Evolutionary conservation across 2,329 filamentous ascomycete species (phyloP), one percentile per base, ranked within the genome.

Genomic region (Aureobasidium sp.): DNA sequence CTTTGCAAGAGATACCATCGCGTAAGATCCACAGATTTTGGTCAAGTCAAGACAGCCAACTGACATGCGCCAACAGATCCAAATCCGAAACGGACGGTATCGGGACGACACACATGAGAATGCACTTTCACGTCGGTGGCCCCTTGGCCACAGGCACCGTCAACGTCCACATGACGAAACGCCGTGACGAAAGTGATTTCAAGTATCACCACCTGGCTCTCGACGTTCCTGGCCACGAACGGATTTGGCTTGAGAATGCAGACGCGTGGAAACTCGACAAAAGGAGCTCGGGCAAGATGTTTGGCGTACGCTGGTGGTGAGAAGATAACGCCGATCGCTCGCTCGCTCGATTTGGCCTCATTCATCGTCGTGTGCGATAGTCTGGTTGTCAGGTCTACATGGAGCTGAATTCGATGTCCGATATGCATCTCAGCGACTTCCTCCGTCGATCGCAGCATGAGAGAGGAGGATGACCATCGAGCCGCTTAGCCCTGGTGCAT

Each of bases 71-170:
- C 37, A 34, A 12, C 65, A 89, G 87, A 4, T 88, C 87, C 0
- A 85, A 82, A 0, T 77, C 84, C 26, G 84, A 84, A 65, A 90
- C 82, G 7, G 92, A 97, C 71, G 77, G 81, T 12, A 81, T 85
- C 65, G 92, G 92, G 5, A 86, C 86, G 24, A 87, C 95, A 65
- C 92, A 97, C 73, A 73, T 97, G 65, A 78, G 85, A 66, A 91
- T 97, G 83, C 86, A 91, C 68, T 97, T 97, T 73, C 86, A 94
- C 72, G 87, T 96, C 43, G 86, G 92, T 71, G 93, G 93, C 0
- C 87, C 89, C 2, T 77, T 83, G 37, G 89, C 87, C 60, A 82
- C 82, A 29, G 93, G 92, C 15, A 80, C 87, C 0, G 92, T 91
- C 7, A 81, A 86, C 66, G 77, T 96, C 60, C 91, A 97, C 72